Percentiles rank a stretch among this genome's conserved stretches.
Evolutionary conservation across 441 rosid species (phyloP).

Genomic region (Croton setiger): DNA sequence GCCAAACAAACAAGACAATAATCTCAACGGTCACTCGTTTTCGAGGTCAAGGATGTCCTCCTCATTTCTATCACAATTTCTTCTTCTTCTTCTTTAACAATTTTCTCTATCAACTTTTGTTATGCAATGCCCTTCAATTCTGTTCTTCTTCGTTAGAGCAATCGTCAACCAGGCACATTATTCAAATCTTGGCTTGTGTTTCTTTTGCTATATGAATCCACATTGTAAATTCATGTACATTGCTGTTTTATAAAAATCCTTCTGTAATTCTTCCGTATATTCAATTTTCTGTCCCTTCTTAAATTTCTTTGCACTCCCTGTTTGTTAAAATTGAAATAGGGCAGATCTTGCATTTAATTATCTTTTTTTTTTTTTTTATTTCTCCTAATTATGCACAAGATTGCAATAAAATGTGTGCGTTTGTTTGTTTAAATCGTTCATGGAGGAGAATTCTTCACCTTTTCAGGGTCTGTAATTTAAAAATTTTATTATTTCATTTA

Average conservation of each 20-base stretch:
- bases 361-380: background rate
- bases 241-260: background rate
- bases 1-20: conserved; percentile 7
- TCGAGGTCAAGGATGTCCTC: background rate
- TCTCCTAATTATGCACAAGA: background rate
- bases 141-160: background rate
- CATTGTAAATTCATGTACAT: background rate
- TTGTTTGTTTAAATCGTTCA: background rate
- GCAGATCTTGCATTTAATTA: conserved; percentile 6
- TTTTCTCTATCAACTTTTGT: background rate
- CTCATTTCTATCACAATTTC: background rate
- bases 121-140: background rate
- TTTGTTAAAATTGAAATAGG: background rate
- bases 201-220: background rate
- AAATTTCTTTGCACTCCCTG: background rate
- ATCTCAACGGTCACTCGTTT: conserved; percentile 12
- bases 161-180: conserved; percentile 1
- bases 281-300: background rate
- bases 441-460: background rate
- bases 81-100: background rate
- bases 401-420: background rate
- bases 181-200: background rate
- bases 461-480: background rate
- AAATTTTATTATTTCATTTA: background rate
- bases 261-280: background rate